Conservation (phyloP, 140 eudicot genomes). For the Flaveria floridana region DNA sequence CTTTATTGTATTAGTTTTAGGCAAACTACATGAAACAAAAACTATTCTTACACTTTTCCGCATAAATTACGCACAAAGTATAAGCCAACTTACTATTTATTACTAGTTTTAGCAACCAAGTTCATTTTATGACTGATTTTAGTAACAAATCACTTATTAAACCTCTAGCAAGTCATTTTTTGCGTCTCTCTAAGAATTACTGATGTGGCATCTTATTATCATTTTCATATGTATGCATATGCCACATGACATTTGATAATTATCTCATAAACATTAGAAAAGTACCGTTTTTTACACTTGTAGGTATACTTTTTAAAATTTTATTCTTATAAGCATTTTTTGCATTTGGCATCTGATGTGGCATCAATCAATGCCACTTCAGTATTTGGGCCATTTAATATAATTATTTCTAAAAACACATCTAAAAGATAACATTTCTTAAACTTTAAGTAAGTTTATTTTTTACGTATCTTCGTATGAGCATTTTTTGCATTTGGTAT, state of each 20-base stretch:
- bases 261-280: background rate
- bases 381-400: background rate
- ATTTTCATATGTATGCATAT: slow-evolving; percentile 5
- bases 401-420: background rate
- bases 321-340: background rate
- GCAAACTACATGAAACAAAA: slow-evolving; percentile 1
- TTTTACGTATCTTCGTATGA: background rate
- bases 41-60: background rate
- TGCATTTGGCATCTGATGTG: background rate
- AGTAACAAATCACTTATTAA: background rate
- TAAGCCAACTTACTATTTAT: background rate
- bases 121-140: background rate
- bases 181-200: background rate
- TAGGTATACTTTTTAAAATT: background rate
- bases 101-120: background rate
- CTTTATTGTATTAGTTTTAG: slow-evolving; percentile 1
- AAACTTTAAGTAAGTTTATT: background rate
- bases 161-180: slow-evolving; percentile 2
- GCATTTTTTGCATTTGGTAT: background rate
- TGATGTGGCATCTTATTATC: background rate
- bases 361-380: background rate
- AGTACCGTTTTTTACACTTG: background rate
- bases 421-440: background rate
- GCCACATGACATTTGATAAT: background rate
- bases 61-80: background rate